A percentile compares a stretch with the other conserved stretches of the same genome.
Conservation (phyloP, 257 asterid genomes). For the Petunia secreta region DNA sequence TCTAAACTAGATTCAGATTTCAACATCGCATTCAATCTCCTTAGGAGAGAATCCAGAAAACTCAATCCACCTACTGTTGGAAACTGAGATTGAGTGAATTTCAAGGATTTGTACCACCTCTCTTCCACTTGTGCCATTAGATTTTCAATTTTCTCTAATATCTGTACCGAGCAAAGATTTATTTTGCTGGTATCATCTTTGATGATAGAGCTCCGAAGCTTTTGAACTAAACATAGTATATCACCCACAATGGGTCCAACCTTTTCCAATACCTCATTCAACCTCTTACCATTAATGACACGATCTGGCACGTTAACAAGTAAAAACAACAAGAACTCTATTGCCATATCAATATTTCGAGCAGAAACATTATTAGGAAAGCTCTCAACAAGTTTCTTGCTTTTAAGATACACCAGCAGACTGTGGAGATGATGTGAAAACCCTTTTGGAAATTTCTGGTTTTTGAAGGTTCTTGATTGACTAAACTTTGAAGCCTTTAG, state of each 20-base stretch:
- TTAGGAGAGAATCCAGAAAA: constrained; percentile 2
- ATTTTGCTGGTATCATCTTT: neutral
- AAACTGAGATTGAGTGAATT: neutral
- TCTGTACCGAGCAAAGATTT: neutral
- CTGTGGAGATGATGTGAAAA: neutral
- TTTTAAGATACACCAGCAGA: neutral
- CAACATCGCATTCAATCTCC: neutral
- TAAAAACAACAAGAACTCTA: neutral
- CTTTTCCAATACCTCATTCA: neutral
- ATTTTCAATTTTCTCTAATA: neutral
- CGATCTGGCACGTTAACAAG: neutral
- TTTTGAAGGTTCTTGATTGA: neutral
- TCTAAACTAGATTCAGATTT: neutral
- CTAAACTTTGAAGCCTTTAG: neutral
- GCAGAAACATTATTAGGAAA: neutral
- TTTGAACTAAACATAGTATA: neutral
- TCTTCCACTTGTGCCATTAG: neutral
- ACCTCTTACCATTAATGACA: neutral
- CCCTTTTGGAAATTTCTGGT: neutral
- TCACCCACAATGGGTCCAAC: neutral
- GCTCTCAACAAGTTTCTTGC: neutral
- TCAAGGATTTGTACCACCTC: neutral
- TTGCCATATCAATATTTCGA: neutral
- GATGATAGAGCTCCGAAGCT: neutral
- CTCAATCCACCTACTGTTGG: neutral